A percentile compares a stretch with the other conserved stretches of the same genome.
Conservation (phyloP, 1,284 basidiomycete species). For the Moniliophthora roreri region DNA sequence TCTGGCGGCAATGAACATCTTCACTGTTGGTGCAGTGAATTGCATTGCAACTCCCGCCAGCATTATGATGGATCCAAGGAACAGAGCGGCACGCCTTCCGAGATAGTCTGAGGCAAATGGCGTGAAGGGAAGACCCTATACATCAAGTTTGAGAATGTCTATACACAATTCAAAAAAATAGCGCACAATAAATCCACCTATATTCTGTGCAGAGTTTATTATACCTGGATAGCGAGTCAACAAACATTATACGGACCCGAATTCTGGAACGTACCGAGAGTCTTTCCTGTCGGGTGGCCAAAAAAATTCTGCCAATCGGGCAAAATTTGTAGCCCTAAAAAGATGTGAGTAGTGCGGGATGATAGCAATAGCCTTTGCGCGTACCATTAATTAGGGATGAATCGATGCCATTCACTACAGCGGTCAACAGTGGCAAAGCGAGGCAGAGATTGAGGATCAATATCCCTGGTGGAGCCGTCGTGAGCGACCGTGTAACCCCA, state of each 20-base stretch:
- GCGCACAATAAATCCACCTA: conserved; percentile 59
- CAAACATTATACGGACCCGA: conserved; percentile 1
- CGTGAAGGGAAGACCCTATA: conserved; percentile 55
- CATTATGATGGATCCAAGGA: conserved; percentile 61
- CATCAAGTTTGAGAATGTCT: conserved; percentile 4
- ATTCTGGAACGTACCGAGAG: conserved; percentile 39
- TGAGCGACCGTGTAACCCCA: background rate
- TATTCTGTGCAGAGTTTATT: conserved; percentile 61
- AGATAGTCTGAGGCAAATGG: conserved; percentile 57
- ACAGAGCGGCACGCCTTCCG: conserved; percentile 55
- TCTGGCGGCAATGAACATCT: conserved; percentile 59
- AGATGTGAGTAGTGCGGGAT: background rate
- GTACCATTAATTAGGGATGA: conserved; percentile 64
- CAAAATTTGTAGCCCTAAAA: conserved; percentile 61
- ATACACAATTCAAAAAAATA: too few species aligned
- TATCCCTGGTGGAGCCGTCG: conserved; percentile 41
- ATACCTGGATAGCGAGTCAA: conserved; percentile 39
- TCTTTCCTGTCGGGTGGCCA: conserved; percentile 47
- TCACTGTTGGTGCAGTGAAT: conserved; percentile 43
- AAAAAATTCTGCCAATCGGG: conserved; percentile 61
- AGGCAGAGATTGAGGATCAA: conserved; percentile 59
- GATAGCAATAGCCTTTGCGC: conserved; percentile 6
- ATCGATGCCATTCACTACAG: conserved; percentile 61
- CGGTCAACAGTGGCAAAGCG: conserved; percentile 57
- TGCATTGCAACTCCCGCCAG: conserved; percentile 59